Evolutionary conservation across 2,329 filamentous ascomycete genomes (phyloP), one percentile per base, ranked within the genome.

Genomic region (Chrysosporium keratinophilum): DNA sequence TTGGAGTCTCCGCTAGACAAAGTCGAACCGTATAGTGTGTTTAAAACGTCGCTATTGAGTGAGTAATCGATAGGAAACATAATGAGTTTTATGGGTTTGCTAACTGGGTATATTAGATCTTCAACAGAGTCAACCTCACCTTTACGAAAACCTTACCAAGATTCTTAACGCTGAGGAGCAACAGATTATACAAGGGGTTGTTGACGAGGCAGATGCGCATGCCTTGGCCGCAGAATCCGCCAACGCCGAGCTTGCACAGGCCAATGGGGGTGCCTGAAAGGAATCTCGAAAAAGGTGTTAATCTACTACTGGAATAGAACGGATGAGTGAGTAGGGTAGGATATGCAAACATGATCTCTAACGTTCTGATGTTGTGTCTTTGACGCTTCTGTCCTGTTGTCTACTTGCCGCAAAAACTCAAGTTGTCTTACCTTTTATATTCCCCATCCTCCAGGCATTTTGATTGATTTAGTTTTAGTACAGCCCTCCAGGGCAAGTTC

Each of bases 1-100:
- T 80, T 98, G 1, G 93, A 98, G 71, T 95, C 91, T 11, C 90
- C 91, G 14, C 78, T 98, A 20, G 93, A 98, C 70, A 93, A 93
- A 73, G 79, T 98, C 58, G 93, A 98, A 72, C 90, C 91, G 1
- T 98, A 98, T 65, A 80, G 84, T 66, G 76, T 95, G 58, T 96
- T 98, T 79, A 85, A 88, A 67, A 77, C 80, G 57, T 84, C 87
- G 15, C 75, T 97, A 60, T 71, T 91, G 65, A 85, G 90, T 95
- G 82, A 70, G 87, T 81, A 20, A n/a, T 15, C 33, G 5, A 15
- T 7, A 20, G 6, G 1, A 2, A 28, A 5, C 23, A 7, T 19
- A 31, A 15, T 14, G 34, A 20, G 12, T 6, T 19, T 40, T 1
- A 19, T 1, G 1, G 12, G 17, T 39, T 46, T 17, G n/a, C 44